Conservation (phyloP, 2,329 filamentous ascomycete genomes). For the Fusarium subglutinans region DNA sequence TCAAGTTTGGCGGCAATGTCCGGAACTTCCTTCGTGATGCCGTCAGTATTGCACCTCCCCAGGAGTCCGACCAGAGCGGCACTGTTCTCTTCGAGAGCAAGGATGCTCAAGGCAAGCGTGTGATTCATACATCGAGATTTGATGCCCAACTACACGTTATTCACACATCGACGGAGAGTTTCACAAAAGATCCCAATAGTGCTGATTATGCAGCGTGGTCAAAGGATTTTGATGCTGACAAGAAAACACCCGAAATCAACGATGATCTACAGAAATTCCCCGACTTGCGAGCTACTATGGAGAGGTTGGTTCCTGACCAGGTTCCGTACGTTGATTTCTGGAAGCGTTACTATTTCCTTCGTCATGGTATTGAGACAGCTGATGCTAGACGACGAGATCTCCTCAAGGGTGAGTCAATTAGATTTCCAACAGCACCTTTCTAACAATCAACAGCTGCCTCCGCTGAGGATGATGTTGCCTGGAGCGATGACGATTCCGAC, state of each 20-base stretch:
- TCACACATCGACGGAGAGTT: constrained; percentile 83
- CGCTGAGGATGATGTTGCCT: constrained; percentile 75
- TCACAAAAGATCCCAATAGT: constrained; percentile 81
- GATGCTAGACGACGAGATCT: constrained; percentile 89
- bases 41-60: constrained; percentile 83
- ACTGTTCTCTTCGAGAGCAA: constrained; percentile 92
- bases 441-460: constrained; percentile 64
- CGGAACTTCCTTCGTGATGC: constrained; percentile 91
- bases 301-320: constrained; percentile 90
- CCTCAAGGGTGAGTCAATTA: constrained; percentile 76
- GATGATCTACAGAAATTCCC: constrained; percentile 85
- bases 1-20: constrained; percentile 91
- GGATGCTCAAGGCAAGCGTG: constrained; percentile 86
- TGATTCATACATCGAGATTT: constrained; percentile 93
- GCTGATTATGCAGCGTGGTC: constrained; percentile 80
- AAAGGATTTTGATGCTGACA: constrained; percentile 79
- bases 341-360: constrained; percentile 94
- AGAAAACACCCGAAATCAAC: constrained; percentile 85
- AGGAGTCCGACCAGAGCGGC: constrained; percentile 60
- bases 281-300: constrained; percentile 89
- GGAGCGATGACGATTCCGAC: constrained; percentile 72
- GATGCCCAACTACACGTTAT: constrained; percentile 97
- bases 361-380: constrained; percentile 91
- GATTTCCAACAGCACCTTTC: not conserved
- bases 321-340: constrained; percentile 93